phyloP scores from a whole-genome alignment of 2,329 filamentous ascomycete genomes.

The Trichoderma sp. region DNA sequence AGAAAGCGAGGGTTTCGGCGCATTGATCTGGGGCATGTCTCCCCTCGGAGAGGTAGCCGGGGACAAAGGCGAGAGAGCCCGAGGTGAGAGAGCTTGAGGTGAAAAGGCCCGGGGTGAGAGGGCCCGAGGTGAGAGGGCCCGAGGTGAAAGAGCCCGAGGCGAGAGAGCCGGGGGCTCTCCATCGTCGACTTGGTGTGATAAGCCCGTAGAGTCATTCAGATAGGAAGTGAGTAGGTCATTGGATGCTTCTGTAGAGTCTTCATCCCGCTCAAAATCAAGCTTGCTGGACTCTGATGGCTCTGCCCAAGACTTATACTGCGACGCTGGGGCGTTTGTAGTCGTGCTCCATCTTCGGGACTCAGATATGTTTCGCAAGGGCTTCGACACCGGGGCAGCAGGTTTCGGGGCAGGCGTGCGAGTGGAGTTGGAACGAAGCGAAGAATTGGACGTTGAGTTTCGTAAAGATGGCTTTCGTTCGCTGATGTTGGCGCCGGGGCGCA shows the following conservation, averaged over 20 bases:
- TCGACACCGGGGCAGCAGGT: slow-evolving; percentile 28
- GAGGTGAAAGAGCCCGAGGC: neutral
- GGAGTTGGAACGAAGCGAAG: slow-evolving; percentile 29
- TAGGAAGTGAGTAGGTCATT: slow-evolving; percentile 28
- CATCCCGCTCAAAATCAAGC: neutral
- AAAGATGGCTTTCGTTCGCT: slow-evolving; percentile 27
- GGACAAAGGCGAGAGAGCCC: neutral
- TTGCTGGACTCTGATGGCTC: slow-evolving; percentile 15
- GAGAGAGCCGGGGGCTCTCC: slow-evolving; percentile 20
- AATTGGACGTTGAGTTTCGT: slow-evolving; percentile 28
- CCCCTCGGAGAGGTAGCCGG: slow-evolving; percentile 4
- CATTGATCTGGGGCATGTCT: slow-evolving; percentile 30
- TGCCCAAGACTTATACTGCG: slow-evolving; percentile 25
- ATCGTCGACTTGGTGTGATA: slow-evolving; percentile 27
- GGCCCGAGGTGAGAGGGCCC: neutral
- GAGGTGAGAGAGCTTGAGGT: neutral
- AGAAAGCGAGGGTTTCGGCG: slow-evolving; percentile 62
- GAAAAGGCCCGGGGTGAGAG: neutral
- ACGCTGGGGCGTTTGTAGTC: slow-evolving; percentile 18
- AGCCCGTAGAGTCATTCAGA: slow-evolving; percentile 16
- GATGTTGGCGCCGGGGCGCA: slow-evolving; percentile 34
- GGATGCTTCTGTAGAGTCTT: slow-evolving; percentile 28
- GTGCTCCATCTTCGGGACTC: slow-evolving; percentile 24
- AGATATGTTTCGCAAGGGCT: slow-evolving; percentile 21
- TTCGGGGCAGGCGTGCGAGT: slow-evolving; percentile 23